Evolutionary conservation across 2,329 filamentous ascomycete species (phyloP).

Genomic region (Cryphonectria nitschkei): DNA sequence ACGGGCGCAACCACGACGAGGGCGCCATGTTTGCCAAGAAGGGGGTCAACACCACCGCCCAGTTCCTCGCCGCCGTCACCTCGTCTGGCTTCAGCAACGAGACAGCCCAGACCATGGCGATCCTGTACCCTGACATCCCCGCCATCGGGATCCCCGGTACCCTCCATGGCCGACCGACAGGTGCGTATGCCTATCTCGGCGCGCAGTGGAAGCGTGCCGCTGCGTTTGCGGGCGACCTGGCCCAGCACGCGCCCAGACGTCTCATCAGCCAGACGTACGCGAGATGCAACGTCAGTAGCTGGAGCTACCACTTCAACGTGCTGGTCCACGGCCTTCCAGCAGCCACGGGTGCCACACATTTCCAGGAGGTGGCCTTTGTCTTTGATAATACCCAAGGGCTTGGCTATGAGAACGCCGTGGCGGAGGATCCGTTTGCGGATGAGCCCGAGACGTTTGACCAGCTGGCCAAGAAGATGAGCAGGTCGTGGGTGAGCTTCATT

Average conservation of each 20-base stretch:
- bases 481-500: conserved; percentile 57
- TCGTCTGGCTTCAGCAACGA: conserved; percentile 17
- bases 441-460: conserved; percentile 46
- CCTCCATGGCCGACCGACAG: conserved; percentile 19
- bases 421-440: conserved; percentile 42
- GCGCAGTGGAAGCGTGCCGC: conserved; percentile 21
- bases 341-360: conserved; percentile 36
- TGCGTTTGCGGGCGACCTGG: conserved; percentile 18
- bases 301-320: conserved; percentile 50
- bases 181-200: conserved; percentile 2
- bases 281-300: conserved; percentile 30
- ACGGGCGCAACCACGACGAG: conserved; percentile 22
- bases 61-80: conserved; percentile 1
- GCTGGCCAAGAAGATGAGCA: conserved; percentile 52
- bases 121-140: conserved; percentile 25
- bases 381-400: conserved; percentile 54
- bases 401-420: conserved; percentile 46
- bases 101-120: conserved; percentile 15
- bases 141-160: conserved; percentile 21
- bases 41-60: conserved; percentile 2
- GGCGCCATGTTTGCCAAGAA: conserved; percentile 9
- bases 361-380: conserved; percentile 56
- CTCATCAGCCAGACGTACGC: conserved; percentile 55
- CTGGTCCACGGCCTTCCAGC: conserved; percentile 36
- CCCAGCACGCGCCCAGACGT: conserved; percentile 48